Conservation (phyloP, 352 stramenopile genomes). For the Pythium diclinum region DNA sequence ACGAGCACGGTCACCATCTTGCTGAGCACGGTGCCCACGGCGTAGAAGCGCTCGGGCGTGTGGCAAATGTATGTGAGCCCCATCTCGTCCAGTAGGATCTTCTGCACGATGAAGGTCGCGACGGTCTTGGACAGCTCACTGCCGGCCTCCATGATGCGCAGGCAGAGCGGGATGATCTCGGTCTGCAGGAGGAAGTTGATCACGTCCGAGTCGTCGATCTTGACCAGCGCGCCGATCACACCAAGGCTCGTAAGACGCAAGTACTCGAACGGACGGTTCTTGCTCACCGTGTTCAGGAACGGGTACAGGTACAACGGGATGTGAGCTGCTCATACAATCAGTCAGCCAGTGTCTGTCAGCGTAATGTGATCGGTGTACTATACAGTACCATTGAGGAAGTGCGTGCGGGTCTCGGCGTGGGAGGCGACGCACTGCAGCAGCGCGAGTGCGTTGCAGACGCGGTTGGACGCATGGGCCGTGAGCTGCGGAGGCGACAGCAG, state of each 20-base stretch:
- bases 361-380: background rate
- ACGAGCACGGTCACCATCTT: conserved; percentile 97
- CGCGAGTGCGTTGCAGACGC: conserved; percentile 98
- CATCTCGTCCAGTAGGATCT: conserved; percentile 98
- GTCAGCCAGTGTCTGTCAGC: background rate
- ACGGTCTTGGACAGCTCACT: conserved; percentile 98
- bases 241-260: conserved; percentile 96
- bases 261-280: conserved; percentile 99
- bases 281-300: conserved; percentile 98
- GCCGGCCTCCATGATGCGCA: conserved; percentile 99
- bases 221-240: conserved; percentile 99
- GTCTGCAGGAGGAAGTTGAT: conserved; percentile 99
- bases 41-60: conserved; percentile 93
- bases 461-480: conserved; percentile 96
- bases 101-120: conserved; percentile 99
- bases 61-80: conserved; percentile 98
- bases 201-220: conserved; percentile 98
- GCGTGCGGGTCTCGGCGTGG: conserved; percentile 94
- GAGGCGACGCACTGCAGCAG: conserved; percentile 98
- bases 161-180: conserved; percentile 98
- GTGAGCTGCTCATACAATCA: conserved; percentile 60
- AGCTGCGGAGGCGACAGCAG: conserved; percentile 95
- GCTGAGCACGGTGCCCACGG: conserved; percentile 89
- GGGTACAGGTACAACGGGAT: conserved; percentile 99
- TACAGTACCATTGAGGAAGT: conserved; percentile 92